Conservation (phyloP, 225 moss, liverwort and hornwort species). For the Climacium dendroides region DNA sequence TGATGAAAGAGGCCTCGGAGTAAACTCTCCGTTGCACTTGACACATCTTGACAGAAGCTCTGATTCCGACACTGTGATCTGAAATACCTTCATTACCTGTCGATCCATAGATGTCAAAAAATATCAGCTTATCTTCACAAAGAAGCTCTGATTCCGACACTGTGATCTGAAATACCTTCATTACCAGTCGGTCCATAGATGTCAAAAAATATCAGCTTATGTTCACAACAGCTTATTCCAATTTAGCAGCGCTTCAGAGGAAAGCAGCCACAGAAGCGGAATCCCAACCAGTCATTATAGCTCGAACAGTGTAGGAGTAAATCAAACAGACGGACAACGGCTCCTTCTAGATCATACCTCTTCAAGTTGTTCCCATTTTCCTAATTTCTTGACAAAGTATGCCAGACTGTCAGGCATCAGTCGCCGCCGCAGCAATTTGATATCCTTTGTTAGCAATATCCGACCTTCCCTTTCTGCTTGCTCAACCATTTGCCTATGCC, state of each 20-base stretch:
- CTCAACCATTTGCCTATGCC: slow-evolving; percentile 72
- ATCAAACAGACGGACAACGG: background rate
- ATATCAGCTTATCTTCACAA: background rate
- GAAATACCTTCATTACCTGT: slow-evolving; percentile 68
- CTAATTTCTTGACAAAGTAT: slow-evolving; percentile 60
- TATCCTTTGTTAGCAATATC: slow-evolving; percentile 70
- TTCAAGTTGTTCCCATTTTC: slow-evolving; percentile 86
- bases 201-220: background rate
- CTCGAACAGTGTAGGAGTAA: background rate
- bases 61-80: slow-evolving; percentile 58
- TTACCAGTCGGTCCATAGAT: slow-evolving; percentile 30
- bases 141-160: slow-evolving; percentile 52
- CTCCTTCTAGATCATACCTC: slow-evolving; percentile 40
- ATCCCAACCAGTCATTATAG: background rate
- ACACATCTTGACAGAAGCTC: slow-evolving; percentile 87
- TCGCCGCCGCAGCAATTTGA: slow-evolving; percentile 71
- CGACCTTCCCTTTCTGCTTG: slow-evolving; percentile 73
- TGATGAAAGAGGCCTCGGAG: slow-evolving; percentile 44
- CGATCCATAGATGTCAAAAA: background rate
- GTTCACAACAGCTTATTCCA: background rate
- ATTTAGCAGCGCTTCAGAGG: background rate
- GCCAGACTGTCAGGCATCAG: slow-evolving; percentile 70
- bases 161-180: slow-evolving; percentile 60
- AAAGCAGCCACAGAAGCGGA: background rate
- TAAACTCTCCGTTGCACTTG: slow-evolving; percentile 89